Base-by-base conservation (phyloP, 331 rosid species). In the Malus hybrid region DNA sequence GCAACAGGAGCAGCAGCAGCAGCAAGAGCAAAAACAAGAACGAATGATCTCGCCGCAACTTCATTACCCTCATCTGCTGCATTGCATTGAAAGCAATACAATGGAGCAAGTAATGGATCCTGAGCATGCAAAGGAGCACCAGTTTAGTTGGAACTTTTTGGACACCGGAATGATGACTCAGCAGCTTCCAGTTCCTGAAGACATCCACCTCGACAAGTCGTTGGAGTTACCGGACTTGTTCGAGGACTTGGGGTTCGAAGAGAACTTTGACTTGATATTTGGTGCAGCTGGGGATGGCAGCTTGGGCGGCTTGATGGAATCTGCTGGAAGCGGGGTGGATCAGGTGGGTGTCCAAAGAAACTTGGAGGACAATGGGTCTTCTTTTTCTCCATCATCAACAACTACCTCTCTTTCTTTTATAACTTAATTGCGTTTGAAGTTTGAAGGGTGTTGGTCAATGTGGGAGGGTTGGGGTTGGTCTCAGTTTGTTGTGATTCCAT, bases 331-430 rank as follows among this genome's bases (percentile, higher is more conserved):
- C 75, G 88, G 76, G 59, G 87, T 19, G 57, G 57, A 16, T n/a
- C 59, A 70, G 68, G 81, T 10, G 64, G 64, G 74, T 55, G 83
- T 42, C 9, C 75, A 67, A 22, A 65, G 54, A 79, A 76, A 67
- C 75, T 31, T 72, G 81, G 70, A 69, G 29, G 81, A 79, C 19
- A 64, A 67, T 10, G 81, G 79, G 6, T 70, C 87, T 34, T 27
- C 89, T 81, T 79, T 72, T 59, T 79, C 85, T 82, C 90, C 95
- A 24, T 86, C 91, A 13, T 83, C 97, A 44, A 90, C 92, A 44
- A 78, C 83, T 54, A 87, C 90, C 24, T 74, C 87, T 16, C 82
- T 81, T 83, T 91, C 89, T 81, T 81, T 31, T 83, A 64, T 81
- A 77, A 71, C 36, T 52, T 80, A 3, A 68, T 52, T 57, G 78